Conservation (phyloP, 2,329 filamentous ascomycete species). For the Cryphonectria carpinicola region DNA sequence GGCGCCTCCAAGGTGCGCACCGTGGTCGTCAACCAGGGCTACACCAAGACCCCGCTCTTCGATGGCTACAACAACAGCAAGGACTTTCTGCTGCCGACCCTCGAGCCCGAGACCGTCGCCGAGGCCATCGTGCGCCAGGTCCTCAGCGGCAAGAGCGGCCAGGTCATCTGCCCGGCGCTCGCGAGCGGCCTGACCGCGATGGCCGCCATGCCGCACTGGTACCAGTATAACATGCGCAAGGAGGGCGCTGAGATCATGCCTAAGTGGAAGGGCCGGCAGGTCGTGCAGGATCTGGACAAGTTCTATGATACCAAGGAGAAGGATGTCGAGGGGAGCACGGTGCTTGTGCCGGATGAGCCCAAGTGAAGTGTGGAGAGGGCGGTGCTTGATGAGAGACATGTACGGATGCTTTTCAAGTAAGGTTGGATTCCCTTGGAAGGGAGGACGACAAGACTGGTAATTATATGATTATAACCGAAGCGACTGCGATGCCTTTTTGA, state of each 20-base stretch:
- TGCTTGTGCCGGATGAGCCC: slow-evolving; percentile 40
- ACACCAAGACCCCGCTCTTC: slow-evolving; percentile 65
- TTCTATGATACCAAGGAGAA: slow-evolving; percentile 41
- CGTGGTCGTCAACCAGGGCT: slow-evolving; percentile 67
- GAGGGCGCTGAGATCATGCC: slow-evolving; percentile 46
- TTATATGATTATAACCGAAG: background rate
- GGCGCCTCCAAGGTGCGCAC: slow-evolving; percentile 67
- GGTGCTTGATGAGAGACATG: too few species aligned
- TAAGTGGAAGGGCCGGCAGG: slow-evolving; percentile 51
- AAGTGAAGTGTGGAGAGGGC: slow-evolving; percentile 13
- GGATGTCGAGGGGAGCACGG: slow-evolving; percentile 40
- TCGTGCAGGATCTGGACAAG: slow-evolving; percentile 49
- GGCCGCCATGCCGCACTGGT: slow-evolving; percentile 65
- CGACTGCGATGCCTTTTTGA: background rate
- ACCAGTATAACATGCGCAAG: slow-evolving; percentile 57
- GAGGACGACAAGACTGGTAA: background rate
- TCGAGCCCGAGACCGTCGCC: slow-evolving; percentile 66
- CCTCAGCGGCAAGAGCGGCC: slow-evolving; percentile 58
- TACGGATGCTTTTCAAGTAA: background rate
- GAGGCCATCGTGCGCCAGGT: slow-evolving; percentile 66
- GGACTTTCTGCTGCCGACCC: slow-evolving; percentile 55
- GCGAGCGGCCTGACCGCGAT: slow-evolving; percentile 47
- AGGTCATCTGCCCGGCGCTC: slow-evolving; percentile 58
- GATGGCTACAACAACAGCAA: slow-evolving; percentile 55
- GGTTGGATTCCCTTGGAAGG: too few species aligned